A percentile compares a stretch with the other conserved stretches of the same genome.
Evolutionary conservation across 2,329 filamentous ascomycete species (phyloP).

Genomic region (Diaporthe batatas): DNA sequence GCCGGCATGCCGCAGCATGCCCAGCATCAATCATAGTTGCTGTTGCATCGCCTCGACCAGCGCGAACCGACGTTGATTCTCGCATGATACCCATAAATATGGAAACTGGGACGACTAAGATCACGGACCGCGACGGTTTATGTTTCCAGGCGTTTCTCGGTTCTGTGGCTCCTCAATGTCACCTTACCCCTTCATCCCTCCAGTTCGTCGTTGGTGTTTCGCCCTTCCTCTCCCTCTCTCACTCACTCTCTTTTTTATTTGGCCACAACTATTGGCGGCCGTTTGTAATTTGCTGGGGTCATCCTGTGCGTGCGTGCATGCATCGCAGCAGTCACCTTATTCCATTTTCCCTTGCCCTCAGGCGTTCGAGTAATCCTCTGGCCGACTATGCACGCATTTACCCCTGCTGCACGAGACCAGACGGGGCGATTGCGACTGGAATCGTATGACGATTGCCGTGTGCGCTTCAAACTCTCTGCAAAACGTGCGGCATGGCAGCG

Average conservation of each 20-base stretch:
- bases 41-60: conserved; percentile 40
- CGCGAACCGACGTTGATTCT: conserved; percentile 46
- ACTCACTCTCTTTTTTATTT: not conserved
- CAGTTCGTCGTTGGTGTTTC: conserved; percentile 41
- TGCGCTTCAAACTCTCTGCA: conserved; percentile 22
- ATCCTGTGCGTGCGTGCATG: not conserved
- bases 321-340: conserved; percentile 4
- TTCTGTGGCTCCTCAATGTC: conserved; percentile 28
- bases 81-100: conserved; percentile 72
- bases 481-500: not conserved
- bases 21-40: conserved; percentile 78
- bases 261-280: not conserved
- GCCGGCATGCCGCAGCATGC: conserved; percentile 85
- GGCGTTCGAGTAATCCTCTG: not conserved
- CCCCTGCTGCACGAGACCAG: conserved; percentile 16
- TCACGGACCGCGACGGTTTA: conserved; percentile 53
- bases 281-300: conserved; percentile 36
- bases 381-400: conserved; percentile 7
- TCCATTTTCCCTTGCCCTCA: not conserved
- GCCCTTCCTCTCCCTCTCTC: conserved; percentile 41
- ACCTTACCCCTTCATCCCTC: conserved; percentile 27
- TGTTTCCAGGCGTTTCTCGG: conserved; percentile 59
- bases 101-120: conserved; percentile 58
- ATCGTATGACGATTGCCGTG: conserved; percentile 36
- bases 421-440: not conserved